Percentiles rank a stretch among this genome's conserved stretches.
Evolutionary conservation across 164 flowering plant genomes (phyloP).

Genomic region (Nymphaea thermarum): DNA sequence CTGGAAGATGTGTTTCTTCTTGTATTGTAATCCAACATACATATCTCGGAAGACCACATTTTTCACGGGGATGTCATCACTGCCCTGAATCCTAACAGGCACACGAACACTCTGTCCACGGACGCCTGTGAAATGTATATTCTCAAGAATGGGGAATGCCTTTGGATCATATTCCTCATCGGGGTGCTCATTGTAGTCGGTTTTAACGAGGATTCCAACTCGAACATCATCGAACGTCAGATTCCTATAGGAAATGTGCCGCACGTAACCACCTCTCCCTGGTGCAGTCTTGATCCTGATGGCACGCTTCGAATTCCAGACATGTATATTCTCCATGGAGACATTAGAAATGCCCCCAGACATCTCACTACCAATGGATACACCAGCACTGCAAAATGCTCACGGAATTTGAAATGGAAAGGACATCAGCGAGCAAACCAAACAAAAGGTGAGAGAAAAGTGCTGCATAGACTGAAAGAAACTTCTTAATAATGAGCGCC

Average conservation of each 20-base stretch:
- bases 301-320: constrained; percentile 80
- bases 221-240: constrained; percentile 68
- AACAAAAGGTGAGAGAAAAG: too few species aligned
- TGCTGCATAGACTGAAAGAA: too few species aligned
- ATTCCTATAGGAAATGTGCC: constrained; percentile 54
- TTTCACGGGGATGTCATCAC: constrained; percentile 66
- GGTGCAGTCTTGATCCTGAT: constrained; percentile 84
- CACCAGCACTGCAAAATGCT: constrained; percentile 60
- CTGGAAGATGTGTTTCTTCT: constrained; percentile 91
- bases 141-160: constrained; percentile 51
- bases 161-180: constrained; percentile 62
- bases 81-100: constrained; percentile 88
- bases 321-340: constrained; percentile 64
- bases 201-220: constrained; percentile 82
- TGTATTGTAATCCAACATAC: constrained; percentile 81
- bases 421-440: too few species aligned
- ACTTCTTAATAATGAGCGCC: too few species aligned
- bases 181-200: constrained; percentile 94
- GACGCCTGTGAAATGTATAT: constrained; percentile 52
- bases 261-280: constrained; percentile 87
- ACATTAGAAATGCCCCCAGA: constrained; percentile 92
- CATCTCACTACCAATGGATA: constrained; percentile 98
- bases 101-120: constrained; percentile 92
- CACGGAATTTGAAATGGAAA: not conserved
- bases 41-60: constrained; percentile 70